Conservation (phyloP, 257 asterid genomes). For the Ocimum tenuiflorum region DNA sequence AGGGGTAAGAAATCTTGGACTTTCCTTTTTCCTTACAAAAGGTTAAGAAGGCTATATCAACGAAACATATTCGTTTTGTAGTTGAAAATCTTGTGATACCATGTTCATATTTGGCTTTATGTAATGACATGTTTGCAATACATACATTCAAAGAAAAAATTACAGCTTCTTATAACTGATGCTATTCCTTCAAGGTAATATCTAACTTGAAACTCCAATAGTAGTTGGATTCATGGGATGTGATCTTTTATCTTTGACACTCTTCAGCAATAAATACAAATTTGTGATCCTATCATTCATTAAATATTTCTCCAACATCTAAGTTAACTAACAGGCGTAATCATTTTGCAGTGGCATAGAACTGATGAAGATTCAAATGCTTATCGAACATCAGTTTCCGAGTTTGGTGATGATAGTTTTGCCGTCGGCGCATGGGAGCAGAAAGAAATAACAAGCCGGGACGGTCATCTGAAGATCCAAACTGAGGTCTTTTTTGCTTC, state of each 20-base stretch:
- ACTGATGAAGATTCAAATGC: conserved; percentile 61
- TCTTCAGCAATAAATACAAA: background rate
- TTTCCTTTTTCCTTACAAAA: background rate
- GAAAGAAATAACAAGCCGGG: conserved; percentile 71
- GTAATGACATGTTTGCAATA: background rate
- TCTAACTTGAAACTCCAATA: background rate
- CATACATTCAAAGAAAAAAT: background rate
- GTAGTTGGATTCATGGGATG: background rate
- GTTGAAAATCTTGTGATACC: conserved; percentile 9
- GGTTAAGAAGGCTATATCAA: background rate
- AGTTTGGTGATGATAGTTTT: conserved; percentile 81
- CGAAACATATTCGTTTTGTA: background rate
- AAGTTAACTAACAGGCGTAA: background rate
- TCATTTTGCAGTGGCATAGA: conserved; percentile 50
- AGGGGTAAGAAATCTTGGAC: conserved; percentile 48
- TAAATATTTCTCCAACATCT: background rate
- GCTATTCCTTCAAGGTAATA: background rate
- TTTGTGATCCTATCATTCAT: background rate
- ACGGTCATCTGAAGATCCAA: conserved; percentile 67
- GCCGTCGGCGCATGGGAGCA: conserved; percentile 90
- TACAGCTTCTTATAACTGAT: background rate
- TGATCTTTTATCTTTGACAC: background rate
- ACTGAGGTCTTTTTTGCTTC: conserved; percentile 84
- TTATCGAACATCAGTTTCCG: conserved; percentile 62
- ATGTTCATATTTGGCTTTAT: background rate